Evolutionary conservation across 371 early-diverging fungal species (phyloP), one percentile per base, ranked within the genome.

Genomic region (Zopfochytrium polystomum): DNA sequence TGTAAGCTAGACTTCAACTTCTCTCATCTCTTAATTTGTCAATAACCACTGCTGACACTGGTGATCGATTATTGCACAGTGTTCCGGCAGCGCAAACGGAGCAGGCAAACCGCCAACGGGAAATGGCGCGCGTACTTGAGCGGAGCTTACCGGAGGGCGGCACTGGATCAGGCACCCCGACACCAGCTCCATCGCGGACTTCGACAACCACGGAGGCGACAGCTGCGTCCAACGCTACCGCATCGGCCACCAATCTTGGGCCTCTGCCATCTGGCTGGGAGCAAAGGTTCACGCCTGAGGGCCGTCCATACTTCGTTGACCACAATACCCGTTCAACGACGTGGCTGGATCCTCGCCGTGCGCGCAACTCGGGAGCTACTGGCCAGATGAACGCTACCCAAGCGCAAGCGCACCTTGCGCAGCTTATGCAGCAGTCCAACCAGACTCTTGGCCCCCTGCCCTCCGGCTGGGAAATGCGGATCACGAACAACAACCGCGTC

Each of bases 401-500:
- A 42, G n/a, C n/a, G 42, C 42, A 42, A 42, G 13, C 11, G n/a
- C 71, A 73, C 54, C 60, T 78, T 31, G 66, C 71, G 1, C 61
- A 73, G 32, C 74, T 76, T 32, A 83, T 78, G 42, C 80, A 84
- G 31, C 88, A 90, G 59, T 86, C 89, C 15, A 81, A 84, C 0
- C 84, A 86, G 7, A 86, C 89, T 38, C 74, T 91, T 3, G 95
- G 93, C 0, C 90, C 94, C 20, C 72, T 95, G 56, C 97, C 97
- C 6, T 87, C 91, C 20, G 95, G 94, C 38, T 95, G 95, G 95
- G 96, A 96, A 73, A 96, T 96, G 94, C 86, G 96, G n/a, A 78
- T 92, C 52, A 95, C 93, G 9, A 87, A 85, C 63, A 90, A 90
- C 3, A 95, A 93, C 3, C 76, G 94, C 20, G 90, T 91, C 29